A percentile compares a stretch with the other conserved stretches of the same genome.
These are phyloP conservation scores for Phytophthora lateralis DNA, from an alignment of 352 stramenopile species.

Conservation along the genomic window DNA sequence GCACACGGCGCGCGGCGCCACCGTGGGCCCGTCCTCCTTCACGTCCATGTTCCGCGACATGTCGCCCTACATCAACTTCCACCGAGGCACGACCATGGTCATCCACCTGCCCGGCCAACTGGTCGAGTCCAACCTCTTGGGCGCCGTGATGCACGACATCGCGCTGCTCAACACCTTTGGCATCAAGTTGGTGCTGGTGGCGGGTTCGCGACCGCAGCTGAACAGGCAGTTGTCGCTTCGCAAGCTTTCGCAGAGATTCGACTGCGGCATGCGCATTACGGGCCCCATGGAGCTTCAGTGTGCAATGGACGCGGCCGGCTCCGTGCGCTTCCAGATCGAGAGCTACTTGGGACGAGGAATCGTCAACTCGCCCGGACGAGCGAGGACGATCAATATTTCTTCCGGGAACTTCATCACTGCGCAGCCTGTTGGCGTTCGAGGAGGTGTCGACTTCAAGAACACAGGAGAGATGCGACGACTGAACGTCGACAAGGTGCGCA, in stretches of 20 bases:
- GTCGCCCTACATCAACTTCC: slow-evolving; percentile 98
- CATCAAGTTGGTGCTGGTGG: slow-evolving; percentile 95
- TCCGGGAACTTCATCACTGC: slow-evolving; percentile 98
- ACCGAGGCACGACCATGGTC: slow-evolving; percentile 94
- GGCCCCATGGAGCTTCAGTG: slow-evolving; percentile 91
- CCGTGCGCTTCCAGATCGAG: slow-evolving; percentile 90
- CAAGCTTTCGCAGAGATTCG: slow-evolving; percentile 74
- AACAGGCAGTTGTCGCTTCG: slow-evolving; percentile 87
- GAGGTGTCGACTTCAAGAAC: slow-evolving; percentile 90
- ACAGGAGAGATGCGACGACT: slow-evolving; percentile 94
- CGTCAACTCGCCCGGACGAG: slow-evolving; percentile 78
- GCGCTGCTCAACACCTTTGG: slow-evolving; percentile 95
- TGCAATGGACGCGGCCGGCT: slow-evolving; percentile 95
- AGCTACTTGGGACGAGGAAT: slow-evolving; percentile 84
- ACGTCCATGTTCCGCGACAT: slow-evolving; percentile 95
- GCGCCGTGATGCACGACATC: slow-evolving; percentile 95
- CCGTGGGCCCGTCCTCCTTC: slow-evolving; percentile 65
- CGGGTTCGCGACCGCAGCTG: slow-evolving; percentile 95
- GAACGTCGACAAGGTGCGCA: slow-evolving; percentile 91
- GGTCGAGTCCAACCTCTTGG: slow-evolving; percentile 92
- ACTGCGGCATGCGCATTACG: slow-evolving; percentile 91
- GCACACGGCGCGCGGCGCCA: slow-evolving; percentile 10
- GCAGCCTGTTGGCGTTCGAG: slow-evolving; percentile 86
- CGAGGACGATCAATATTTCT: slow-evolving; percentile 90
- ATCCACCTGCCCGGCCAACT: slow-evolving; percentile 96